Evolutionary conservation across 495 filamentous ascomycete species (phyloP).

Genomic region (Cladorrhinum samala): DNA sequence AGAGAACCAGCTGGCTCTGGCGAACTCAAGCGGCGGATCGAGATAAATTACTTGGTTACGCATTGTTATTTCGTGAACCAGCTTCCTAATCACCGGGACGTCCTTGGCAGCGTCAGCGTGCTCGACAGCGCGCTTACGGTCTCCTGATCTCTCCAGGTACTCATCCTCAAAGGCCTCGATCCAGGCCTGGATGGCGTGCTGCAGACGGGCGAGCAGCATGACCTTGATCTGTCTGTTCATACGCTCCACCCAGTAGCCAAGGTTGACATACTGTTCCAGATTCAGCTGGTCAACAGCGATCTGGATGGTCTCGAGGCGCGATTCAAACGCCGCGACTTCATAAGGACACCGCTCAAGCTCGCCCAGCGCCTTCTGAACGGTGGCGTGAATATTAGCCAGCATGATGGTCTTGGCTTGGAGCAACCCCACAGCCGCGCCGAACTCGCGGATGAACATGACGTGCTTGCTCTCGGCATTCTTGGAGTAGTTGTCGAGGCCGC

Average conservation of each 20-base stretch:
- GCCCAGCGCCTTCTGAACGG: slow-evolving; percentile 69
- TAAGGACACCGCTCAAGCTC: slow-evolving; percentile 87
- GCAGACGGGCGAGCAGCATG: slow-evolving; percentile 68
- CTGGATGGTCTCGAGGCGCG: slow-evolving; percentile 78
- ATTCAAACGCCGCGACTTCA: slow-evolving; percentile 64
- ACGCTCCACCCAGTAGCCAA: slow-evolving; percentile 77
- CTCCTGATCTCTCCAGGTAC: slow-evolving; percentile 41
- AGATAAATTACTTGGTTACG: slow-evolving; percentile 94
- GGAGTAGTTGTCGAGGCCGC: slow-evolving; percentile 52
- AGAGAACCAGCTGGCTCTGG: slow-evolving; percentile 85
- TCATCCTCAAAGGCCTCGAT: slow-evolving; percentile 71
- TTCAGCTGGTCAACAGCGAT: slow-evolving; percentile 89
- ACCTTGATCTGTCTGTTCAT: slow-evolving; percentile 78
- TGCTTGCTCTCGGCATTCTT: slow-evolving; percentile 79
- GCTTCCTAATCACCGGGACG: slow-evolving; percentile 55
- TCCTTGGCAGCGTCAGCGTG: slow-evolving; percentile 33
- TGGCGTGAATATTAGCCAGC: slow-evolving; percentile 71
- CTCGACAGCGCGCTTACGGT: slow-evolving; percentile 39
- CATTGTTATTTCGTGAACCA: slow-evolving; percentile 90
- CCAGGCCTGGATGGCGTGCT: slow-evolving; percentile 77
- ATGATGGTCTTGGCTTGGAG: slow-evolving; percentile 80
- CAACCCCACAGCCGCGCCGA: slow-evolving; percentile 73
- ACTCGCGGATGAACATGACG: slow-evolving; percentile 91
- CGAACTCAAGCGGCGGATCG: slow-evolving; percentile 86
- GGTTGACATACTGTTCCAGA: slow-evolving; percentile 88